phyloP scores from a whole-genome alignment of 441 rosid genomes.

The Euphorbia celastroides region DNA sequence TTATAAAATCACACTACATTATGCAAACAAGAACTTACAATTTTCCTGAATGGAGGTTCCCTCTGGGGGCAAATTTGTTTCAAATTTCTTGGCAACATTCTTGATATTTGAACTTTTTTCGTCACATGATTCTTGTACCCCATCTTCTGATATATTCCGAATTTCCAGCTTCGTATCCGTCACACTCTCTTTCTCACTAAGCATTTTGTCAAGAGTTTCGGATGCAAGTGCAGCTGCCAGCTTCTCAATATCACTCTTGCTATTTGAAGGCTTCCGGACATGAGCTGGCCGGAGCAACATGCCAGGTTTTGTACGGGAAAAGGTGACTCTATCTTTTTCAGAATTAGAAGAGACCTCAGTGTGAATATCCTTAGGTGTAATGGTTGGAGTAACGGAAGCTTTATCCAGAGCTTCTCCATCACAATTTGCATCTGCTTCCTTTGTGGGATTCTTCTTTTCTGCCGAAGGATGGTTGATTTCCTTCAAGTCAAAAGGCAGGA shows the following conservation, averaged over 20 bases:
- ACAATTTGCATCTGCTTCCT: conserved; percentile 28
- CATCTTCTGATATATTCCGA: conserved; percentile 29
- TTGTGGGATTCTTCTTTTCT: conserved; percentile 33
- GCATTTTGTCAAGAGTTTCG: conserved; percentile 23
- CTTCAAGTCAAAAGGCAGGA: conserved; percentile 28
- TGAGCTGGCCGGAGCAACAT: conserved; percentile 89
- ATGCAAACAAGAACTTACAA: conserved; percentile 37
- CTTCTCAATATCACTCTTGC: conserved; percentile 51
- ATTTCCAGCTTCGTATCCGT: conserved; percentile 28
- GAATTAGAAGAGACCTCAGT: conserved; percentile 40
- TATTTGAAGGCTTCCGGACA: conserved; percentile 48
- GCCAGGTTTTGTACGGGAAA: conserved; percentile 79
- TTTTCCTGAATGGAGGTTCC: conserved; percentile 37
- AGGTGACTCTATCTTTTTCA: conserved; percentile 49
- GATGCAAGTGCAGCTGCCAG: conserved; percentile 37
- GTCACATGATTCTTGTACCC: conserved; percentile 30
- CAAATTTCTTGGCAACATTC: conserved; percentile 35
- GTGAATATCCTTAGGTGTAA: conserved; percentile 38
- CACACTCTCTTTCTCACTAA: conserved; percentile 28
- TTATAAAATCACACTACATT: neutral
- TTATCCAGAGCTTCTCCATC: conserved; percentile 37
- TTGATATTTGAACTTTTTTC: conserved; percentile 36
- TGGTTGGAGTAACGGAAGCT: conserved; percentile 31
- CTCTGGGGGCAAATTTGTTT: conserved; percentile 35
- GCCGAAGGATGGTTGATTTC: conserved; percentile 25